A percentile compares a stretch with the other conserved stretches of the same genome.
phyloP scores from a whole-genome alignment of 108 stramenopile genomes.

The Cyclotella atomus region DNA sequence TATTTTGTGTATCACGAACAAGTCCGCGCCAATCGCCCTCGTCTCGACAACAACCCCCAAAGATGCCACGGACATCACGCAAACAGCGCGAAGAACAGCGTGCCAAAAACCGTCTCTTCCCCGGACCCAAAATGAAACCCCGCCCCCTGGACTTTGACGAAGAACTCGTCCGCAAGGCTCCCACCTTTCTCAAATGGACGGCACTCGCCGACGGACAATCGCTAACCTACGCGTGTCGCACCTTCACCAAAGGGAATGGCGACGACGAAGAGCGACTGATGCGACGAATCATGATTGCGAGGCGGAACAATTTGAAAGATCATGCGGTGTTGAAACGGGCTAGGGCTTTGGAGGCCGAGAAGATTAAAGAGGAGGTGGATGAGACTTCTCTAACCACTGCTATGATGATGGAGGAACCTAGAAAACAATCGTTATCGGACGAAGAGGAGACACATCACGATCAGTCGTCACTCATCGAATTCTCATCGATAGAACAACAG shows the following conservation, averaged over 20 bases:
- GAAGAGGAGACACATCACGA: neutral
- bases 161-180: conserved; percentile 66
- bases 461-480: no score
- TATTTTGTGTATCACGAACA: no score
- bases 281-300: conserved; percentile 92
- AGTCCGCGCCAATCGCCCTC: no score
- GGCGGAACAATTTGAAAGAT: conserved; percentile 85
- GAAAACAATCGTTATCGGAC: neutral
- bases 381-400: neutral
- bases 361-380: neutral
- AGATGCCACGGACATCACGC: conserved; percentile 1
- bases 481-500: neutral
- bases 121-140: conserved; percentile 86
- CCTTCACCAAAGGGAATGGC: conserved; percentile 77
- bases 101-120: conserved; percentile 4
- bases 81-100: neutral
- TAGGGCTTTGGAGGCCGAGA: conserved; percentile 25
- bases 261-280: conserved; percentile 91
- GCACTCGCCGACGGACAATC: conserved; percentile 53
- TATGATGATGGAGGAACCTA: no score
- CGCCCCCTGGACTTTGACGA: conserved; percentile 88
- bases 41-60: no score
- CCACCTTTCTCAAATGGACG: conserved; percentile 78
- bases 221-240: conserved; percentile 81
- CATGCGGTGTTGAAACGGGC: conserved; percentile 75